Evolutionary conservation across 192 early-diverging fungal species (phyloP).

Genomic region (Backusella circina): DNA sequence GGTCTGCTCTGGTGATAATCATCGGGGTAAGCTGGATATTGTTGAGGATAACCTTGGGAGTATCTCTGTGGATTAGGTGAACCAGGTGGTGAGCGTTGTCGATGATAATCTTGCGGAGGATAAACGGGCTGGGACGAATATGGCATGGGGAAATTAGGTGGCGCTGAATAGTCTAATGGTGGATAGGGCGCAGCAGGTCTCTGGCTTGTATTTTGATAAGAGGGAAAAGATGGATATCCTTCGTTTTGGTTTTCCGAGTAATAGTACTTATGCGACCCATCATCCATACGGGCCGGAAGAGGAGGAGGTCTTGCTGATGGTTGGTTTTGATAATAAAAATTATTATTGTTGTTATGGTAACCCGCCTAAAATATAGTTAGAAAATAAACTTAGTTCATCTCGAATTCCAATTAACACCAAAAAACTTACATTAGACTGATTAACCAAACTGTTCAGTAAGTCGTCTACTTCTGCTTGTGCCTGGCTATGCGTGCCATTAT

Average conservation of each 20-base stretch:
- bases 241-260: neutral
- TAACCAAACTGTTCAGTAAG: neutral
- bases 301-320: neutral
- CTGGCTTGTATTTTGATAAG: neutral
- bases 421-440: neutral
- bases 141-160: neutral
- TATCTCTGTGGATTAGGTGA: neutral
- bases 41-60: neutral
- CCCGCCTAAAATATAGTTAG: neutral
- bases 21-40: neutral
- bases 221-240: neutral
- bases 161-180: neutral
- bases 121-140: neutral
- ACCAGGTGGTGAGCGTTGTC: slow-evolving; percentile 2
- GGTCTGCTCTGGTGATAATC: neutral
- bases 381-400: neutral
- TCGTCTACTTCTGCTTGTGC: neutral
- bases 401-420: neutral
- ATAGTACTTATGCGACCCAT: neutral
- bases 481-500: neutral
- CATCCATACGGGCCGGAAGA: slow-evolving; percentile 1
- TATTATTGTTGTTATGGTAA: neutral
- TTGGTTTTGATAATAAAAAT: neutral
- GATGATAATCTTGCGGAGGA: neutral
- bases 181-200: neutral